phyloP scores from a whole-genome alignment of 306 rosid genomes.

The Acacia crassicarpa region DNA sequence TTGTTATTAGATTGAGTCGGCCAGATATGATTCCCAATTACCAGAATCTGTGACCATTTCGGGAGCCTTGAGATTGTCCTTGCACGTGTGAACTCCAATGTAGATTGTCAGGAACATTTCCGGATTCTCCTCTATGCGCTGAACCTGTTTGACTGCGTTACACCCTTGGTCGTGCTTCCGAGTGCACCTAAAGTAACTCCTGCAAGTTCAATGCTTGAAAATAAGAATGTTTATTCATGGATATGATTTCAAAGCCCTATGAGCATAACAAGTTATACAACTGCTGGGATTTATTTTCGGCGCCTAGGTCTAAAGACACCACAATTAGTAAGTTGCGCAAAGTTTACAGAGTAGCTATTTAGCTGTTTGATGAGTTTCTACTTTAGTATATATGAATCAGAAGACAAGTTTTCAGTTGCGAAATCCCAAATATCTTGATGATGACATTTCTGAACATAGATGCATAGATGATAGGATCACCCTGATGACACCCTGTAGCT shows the following conservation, averaged over 20 bases:
- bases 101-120: conserved; percentile 53
- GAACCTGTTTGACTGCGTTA: conserved; percentile 76
- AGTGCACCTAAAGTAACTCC: conserved; percentile 88
- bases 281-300: neutral
- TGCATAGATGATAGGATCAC: neutral
- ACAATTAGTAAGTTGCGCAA: neutral
- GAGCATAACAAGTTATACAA: neutral
- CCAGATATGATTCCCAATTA: conserved; percentile 23
- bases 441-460: neutral
- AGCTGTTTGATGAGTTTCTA: neutral
- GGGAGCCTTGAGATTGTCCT: conserved; percentile 39
- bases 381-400: neutral
- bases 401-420: neutral
- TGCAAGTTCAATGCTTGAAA: conserved; percentile 20
- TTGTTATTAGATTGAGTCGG: conserved; percentile 20
- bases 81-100: conserved; percentile 78
- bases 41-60: conserved; percentile 40
- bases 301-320: neutral
- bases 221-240: neutral
- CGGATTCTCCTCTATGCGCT: conserved; percentile 50
- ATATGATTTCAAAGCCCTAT: neutral
- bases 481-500: neutral
- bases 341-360: neutral
- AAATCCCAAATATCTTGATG: neutral
- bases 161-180: conserved; percentile 72